These are phyloP conservation scores for Rhizopus microsporus DNA, from an alignment of 371 early-diverging fungal genomes.

Conservation along the genomic window DNA sequence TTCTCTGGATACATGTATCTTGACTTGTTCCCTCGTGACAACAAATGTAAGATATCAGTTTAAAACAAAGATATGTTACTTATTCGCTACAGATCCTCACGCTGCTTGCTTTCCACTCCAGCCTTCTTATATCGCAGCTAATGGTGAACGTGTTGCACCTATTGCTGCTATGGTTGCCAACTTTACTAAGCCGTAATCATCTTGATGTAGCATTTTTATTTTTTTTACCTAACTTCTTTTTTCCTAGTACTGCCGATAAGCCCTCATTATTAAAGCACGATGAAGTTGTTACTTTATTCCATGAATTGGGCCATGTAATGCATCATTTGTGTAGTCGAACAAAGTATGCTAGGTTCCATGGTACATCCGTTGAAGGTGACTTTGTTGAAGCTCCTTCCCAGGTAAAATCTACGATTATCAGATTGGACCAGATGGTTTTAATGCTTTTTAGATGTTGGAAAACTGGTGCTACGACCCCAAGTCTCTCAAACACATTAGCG, in stretches of 20 bases:
- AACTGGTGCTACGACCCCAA: conserved; percentile 84
- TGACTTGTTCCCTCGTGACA: conserved; percentile 79
- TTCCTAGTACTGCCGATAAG: conserved; percentile 55
- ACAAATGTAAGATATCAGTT: conserved; percentile 50
- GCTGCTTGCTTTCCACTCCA: conserved; percentile 77
- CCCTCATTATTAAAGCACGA: conserved; percentile 84
- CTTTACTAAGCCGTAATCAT: conserved; percentile 71
- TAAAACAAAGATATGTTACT: no score
- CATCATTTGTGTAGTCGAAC: conserved; percentile 79
- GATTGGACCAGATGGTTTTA: neutral
- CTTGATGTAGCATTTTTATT: neutral
- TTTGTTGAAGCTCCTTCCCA: conserved; percentile 94
- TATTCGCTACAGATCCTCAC: conserved; percentile 56
- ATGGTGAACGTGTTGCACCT: conserved; percentile 62
- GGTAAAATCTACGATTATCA: conserved; percentile 17
- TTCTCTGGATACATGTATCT: conserved; percentile 79
- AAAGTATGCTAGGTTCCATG: conserved; percentile 74
- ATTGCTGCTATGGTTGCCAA: conserved; percentile 85
- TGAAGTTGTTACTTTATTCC: conserved; percentile 79
- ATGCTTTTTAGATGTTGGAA: conserved; percentile 44
- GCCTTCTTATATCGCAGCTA: conserved; percentile 53
- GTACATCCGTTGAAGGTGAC: conserved; percentile 80
- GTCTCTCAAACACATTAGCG: conserved; percentile 67
- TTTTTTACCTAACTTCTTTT: neutral
- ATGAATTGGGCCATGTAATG: conserved; percentile 85